A percentile compares a stretch with the other conserved stretches of the same genome.
phyloP scores from a whole-genome alignment of 1,139 yeast species.

The Taphrina flavorubra region DNA sequence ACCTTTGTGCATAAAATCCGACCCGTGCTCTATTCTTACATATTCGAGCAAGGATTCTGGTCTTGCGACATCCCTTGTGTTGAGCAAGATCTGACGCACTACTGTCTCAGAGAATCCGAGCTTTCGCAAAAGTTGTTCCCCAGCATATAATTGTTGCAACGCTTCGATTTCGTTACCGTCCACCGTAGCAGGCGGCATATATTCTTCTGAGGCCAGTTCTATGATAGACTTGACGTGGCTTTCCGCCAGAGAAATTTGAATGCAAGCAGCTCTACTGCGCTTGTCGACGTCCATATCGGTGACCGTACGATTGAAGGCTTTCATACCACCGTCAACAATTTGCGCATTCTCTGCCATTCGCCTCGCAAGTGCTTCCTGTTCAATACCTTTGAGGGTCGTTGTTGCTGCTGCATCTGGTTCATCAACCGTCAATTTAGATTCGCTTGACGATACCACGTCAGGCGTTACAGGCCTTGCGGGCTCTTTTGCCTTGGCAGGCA shows the following conservation, averaged over 20 bases:
- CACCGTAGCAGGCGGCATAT: neutral
- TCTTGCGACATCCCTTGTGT: constrained; percentile 2
- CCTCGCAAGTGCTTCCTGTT: neutral
- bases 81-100: neutral
- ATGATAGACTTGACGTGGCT: neutral
- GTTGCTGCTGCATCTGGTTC: neutral
- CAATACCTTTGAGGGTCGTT: neutral
- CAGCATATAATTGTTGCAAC: constrained; percentile 6
- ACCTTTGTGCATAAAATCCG: neutral
- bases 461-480: constrained; percentile 7
- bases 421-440: neutral
- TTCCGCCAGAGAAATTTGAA: constrained; percentile 25
- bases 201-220: neutral
- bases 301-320: constrained; percentile 3
- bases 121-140: constrained; percentile 27
- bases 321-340: constrained; percentile 27
- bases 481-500: constrained; percentile 27
- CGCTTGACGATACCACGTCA: neutral
- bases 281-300: constrained; percentile 32
- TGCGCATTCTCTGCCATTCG: constrained; percentile 5
- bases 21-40: neutral
- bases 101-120: constrained; percentile 23
- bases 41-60: constrained; percentile 23
- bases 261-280: constrained; percentile 25
- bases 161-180: neutral